Base-by-base conservation (phyloP, 1,284 basidiomycete species). In the Ceratobasidium sp. region DNA sequence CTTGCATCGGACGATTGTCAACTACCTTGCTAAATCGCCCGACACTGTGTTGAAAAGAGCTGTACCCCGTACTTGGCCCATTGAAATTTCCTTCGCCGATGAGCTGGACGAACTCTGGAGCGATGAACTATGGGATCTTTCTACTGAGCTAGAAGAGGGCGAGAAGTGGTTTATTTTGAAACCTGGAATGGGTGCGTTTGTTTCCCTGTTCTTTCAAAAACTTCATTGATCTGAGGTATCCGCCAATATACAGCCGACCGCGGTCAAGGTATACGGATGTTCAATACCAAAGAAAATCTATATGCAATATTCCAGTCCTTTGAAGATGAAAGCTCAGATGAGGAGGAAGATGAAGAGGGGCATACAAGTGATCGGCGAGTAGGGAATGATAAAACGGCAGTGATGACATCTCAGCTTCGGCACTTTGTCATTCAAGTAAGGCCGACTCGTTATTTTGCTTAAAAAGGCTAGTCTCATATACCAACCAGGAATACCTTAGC, bases 401-500 rank as follows among this genome's bases (percentile, higher is more conserved):
- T 97, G 11, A 84, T 90, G 62, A 92, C 89, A 17, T 96, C 95
- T 22, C 97, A 98, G 78, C 86, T 99, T 50, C 89, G 97, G 44
- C 95, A 99, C 83, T 99, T 99, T 83, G 96, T 99, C 22, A 92
- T 99, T 66, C 98, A 99, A 88, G 96, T 95, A 45, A 77, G 84
- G 74, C 17, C 17, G 63, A 15, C 27, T 45, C 74, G 59, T 73
- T 62, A 53, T 60, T 60, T 66, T 74, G 77, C 44, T 80, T 33
- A 51, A 41, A 64, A 74, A 36, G 51, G 31, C 66, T 29, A 1
- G 53, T 17, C 71, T 50, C 24, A 48, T 50, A 45, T 72, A 15
- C 33, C 51, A 41, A 11, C 31, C 78, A 98, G 95, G 93, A 97
- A 84, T 98, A 98, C 82, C 82, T 97, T 3, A 81, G 86, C 11